A percentile compares a stretch with the other conserved stretches of the same genome.
These are phyloP conservation scores for Yueomyces sinensis DNA, from an alignment of 805 yeast genomes.

Conservation along the genomic window DNA sequence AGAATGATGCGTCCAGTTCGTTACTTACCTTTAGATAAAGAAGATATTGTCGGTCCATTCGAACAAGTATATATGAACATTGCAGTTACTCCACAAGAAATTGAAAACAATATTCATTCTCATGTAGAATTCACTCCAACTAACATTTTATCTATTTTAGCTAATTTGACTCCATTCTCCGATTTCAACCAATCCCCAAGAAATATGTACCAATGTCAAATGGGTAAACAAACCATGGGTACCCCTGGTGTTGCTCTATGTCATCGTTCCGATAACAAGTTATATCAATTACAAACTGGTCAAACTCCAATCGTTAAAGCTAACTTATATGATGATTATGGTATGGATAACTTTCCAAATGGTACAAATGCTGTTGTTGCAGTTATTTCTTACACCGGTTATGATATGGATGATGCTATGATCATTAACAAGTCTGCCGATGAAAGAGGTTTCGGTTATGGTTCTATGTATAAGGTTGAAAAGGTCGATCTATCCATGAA, in stretches of 20 bases:
- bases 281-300: slow-evolving; percentile 86
- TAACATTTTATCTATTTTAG: slow-evolving; percentile 84
- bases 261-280: slow-evolving; percentile 89
- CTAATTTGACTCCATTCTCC: slow-evolving; percentile 94
- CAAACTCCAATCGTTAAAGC: slow-evolving; percentile 97
- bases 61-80: slow-evolving; percentile 96
- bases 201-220: slow-evolving; percentile 99
- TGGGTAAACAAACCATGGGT: slow-evolving; percentile 99
- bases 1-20: slow-evolving; percentile 95
- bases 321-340: slow-evolving; percentile 84
- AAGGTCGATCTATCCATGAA: slow-evolving; percentile 68
- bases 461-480: slow-evolving; percentile 91
- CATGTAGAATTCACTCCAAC: slow-evolving; percentile 96
- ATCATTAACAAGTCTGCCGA: slow-evolving; percentile 93
- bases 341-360: slow-evolving; percentile 96
- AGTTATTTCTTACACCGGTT: slow-evolving; percentile 95
- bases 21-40: slow-evolving; percentile 71
- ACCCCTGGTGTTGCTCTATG: slow-evolving; percentile 94
- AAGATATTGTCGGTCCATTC: slow-evolving; percentile 90
- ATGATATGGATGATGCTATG: slow-evolving; percentile 99
- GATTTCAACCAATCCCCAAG: slow-evolving; percentile 99
- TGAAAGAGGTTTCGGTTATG: slow-evolving; percentile 96
- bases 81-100: slow-evolving; percentile 90
- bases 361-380: slow-evolving; percentile 98
- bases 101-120: slow-evolving; percentile 63